phyloP scores from a whole-genome alignment of 2,329 filamentous ascomycete genomes.

The Trichophyton mentagrophytes region DNA sequence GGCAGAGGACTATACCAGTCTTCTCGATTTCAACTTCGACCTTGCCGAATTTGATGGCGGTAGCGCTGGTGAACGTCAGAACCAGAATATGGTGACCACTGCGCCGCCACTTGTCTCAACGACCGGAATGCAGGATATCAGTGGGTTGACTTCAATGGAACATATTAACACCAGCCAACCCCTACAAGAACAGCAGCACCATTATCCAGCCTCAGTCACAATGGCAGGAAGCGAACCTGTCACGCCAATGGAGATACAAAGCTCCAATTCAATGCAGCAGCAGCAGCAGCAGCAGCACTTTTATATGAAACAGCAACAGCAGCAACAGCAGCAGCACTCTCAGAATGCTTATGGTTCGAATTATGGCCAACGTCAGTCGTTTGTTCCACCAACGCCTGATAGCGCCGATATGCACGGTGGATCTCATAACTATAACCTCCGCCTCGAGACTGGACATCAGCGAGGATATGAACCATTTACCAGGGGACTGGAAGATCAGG shows the following conservation, averaged over 20 bases:
- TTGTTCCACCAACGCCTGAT: constrained; percentile 37
- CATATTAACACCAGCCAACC: constrained; percentile 6
- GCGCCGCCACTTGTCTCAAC: constrained; percentile 12
- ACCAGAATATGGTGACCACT: constrained; percentile 24
- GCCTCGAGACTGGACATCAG: constrained; percentile 27
- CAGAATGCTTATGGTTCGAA: constrained; percentile 14
- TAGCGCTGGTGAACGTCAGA: constrained; percentile 24
- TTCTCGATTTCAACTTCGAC: constrained; percentile 36
- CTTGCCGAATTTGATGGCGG: constrained; percentile 30
- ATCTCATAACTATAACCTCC: constrained; percentile 29
- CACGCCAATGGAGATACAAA: constrained; percentile 11
- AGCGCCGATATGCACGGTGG: constrained; percentile 37
- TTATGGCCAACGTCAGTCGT: constrained; percentile 15
- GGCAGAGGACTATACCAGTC: constrained; percentile 37
- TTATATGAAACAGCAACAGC: constrained; percentile 13
- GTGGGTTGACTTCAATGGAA: constrained; percentile 10
- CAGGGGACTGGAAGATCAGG: constrained; percentile 33
- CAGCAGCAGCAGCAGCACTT: constrained; percentile 10
- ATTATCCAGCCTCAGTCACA: constrained; percentile 5
- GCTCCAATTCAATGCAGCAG: neutral
- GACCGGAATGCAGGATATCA: constrained; percentile 9
- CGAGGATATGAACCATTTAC: constrained; percentile 35
- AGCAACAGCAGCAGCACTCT: constrained; percentile 9
- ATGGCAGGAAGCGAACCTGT: constrained; percentile 6
- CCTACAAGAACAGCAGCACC: constrained; percentile 1